These are phyloP conservation scores for Ensete ventricosum DNA, from an alignment of 176 grass and related monocot genomes.

Conservation along the genomic window DNA sequence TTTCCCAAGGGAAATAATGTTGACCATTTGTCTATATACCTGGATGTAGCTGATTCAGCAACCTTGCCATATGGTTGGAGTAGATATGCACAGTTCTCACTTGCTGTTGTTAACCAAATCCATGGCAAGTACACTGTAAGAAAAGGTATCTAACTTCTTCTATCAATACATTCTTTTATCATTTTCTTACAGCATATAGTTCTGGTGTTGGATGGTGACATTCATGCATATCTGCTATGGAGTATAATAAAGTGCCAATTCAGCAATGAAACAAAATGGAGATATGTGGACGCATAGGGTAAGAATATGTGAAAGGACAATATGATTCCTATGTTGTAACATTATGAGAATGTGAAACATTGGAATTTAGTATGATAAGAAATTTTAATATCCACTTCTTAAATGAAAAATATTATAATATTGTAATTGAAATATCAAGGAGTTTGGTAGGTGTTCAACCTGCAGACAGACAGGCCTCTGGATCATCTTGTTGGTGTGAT, in stretches of 20 bases:
- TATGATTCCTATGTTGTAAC: not conserved
- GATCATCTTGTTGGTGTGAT: not conserved
- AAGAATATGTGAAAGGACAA: not conserved
- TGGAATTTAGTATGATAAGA: too few species aligned
- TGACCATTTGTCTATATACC: conserved; percentile 88
- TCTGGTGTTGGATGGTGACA: not conserved
- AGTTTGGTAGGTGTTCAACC: not conserved
- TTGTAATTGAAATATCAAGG: not conserved
- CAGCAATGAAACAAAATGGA: not conserved
- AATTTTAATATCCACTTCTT: too few species aligned
- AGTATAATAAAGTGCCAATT: not conserved
- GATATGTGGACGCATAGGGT: not conserved
- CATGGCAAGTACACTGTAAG: conserved; percentile 87
- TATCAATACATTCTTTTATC: conserved; percentile 7
- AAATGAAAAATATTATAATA: too few species aligned
- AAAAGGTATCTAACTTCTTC: conserved; percentile 57
- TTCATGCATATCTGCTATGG: not conserved
- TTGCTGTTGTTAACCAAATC: conserved; percentile 78
- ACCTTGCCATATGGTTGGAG: conserved; percentile 90
- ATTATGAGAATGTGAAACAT: not conserved
- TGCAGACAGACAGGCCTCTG: not conserved
- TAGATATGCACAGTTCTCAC: conserved; percentile 96
- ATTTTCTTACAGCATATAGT: not conserved
- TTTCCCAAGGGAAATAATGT: conserved; percentile 99
- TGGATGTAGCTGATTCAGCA: conserved; percentile 92